Evolutionary conservation across 1,284 basidiomycete genomes (phyloP), one percentile per base, ranked within the genome.

Genomic region (Melanopsichium pennsylvanicum): DNA sequence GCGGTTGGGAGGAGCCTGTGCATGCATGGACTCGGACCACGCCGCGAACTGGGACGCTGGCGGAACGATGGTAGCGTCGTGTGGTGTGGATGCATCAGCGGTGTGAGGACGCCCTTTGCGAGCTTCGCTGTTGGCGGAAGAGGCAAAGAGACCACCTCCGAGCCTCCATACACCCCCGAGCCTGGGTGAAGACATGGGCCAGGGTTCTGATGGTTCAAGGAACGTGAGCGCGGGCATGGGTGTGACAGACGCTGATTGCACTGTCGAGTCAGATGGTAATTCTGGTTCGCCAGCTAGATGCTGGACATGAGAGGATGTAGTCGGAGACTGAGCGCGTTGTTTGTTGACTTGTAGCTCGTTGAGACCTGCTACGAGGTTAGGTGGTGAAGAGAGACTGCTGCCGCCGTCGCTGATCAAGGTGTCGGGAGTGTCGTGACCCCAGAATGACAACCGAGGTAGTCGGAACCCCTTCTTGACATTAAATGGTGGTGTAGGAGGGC

Each of bases 391-490:
- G 6, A 50, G 29, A 19, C 25, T 45, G 22, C 15, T 34, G 36
- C 21, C 12, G 32, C 36, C 36, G 27, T 50, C 38, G 32, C 27
- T 19, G 29, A 33, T n/a, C 36, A 56, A 25, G 3, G 47, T 46
- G 10, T 42, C 52, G 15, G 59, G 43, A 10, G 60, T 51, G 13
- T 16, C 47, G 46, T 44, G 52, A 10, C 52, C 52, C 48, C 43
- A 63, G 7, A 63, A 44, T 8, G 60, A 63, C 32, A 63, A 57
- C 31, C 60, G 60, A 8, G 60, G 60, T 8, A 63, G 52, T 19
- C 48, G 26, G 26, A 63, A 57, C 16, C 60, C 40, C 22, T 29
- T 43, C 4, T n/a, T 23, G 5, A 23, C 38, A n/a, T 31, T 42
- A 1, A 33, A 27, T 23, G 52, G 43, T 39, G 60, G 48, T 16